A percentile compares a stretch with the other conserved stretches of the same genome.
Conservation (phyloP, 164 flowering plant genomes). For the Liquidambar formosana region DNA sequence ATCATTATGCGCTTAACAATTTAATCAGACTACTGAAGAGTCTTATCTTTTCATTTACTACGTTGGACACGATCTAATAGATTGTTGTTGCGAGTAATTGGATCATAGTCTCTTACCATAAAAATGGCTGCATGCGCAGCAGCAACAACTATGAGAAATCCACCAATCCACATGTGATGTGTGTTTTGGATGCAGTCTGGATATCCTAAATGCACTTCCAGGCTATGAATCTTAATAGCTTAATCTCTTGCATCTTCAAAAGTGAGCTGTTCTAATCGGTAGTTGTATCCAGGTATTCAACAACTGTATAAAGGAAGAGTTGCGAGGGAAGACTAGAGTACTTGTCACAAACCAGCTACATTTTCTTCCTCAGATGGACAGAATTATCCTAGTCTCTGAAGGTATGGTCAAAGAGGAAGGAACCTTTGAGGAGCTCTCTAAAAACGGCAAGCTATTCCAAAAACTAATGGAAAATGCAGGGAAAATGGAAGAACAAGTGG, state of each 20-base stretch:
- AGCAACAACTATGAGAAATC: too few species aligned
- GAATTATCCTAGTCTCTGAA: constrained; percentile 80
- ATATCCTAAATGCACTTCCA: neutral
- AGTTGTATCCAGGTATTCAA: constrained; percentile 74
- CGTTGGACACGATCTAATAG: too few species aligned
- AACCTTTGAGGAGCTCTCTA: constrained; percentile 84
- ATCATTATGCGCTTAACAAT: neutral
- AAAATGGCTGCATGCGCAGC: too few species aligned
- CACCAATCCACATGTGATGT: too few species aligned
- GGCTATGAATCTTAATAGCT: neutral
- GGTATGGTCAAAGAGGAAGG: constrained; percentile 96
- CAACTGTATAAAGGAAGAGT: constrained; percentile 80
- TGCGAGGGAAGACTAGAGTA: constrained; percentile 83
- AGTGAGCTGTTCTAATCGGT: neutral
- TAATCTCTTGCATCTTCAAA: neutral
- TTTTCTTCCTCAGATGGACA: constrained; percentile 92
- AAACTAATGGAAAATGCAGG: constrained; percentile 98
- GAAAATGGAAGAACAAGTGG: constrained; percentile 84
- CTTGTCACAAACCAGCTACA: constrained; percentile 97
- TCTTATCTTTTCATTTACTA: neutral
- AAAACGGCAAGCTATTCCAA: constrained; percentile 66
- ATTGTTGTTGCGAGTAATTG: too few species aligned
- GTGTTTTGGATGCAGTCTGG: neutral
- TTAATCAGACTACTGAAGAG: neutral
- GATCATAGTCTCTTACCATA: too few species aligned